Percentiles rank a stretch among this genome's conserved stretches.
Evolutionary conservation across 768 basidiomycete species (phyloP).

Genomic region (Boletus pseudo-olivaceus): DNA sequence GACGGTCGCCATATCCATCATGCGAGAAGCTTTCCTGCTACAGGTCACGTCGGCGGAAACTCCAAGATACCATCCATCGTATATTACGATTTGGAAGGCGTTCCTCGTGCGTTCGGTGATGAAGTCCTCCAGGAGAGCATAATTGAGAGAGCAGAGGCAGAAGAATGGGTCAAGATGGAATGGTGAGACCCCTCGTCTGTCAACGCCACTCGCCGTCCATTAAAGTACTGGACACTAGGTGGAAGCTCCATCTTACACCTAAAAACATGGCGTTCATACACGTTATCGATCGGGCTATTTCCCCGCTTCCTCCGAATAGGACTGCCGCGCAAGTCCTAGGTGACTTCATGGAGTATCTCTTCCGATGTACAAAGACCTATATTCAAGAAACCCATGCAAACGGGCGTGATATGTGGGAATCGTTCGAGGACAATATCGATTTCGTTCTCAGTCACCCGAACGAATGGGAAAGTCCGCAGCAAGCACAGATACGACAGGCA

Average conservation of each 20-base stretch:
- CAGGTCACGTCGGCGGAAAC: conserved; percentile 42
- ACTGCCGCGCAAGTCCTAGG: conserved; percentile 42
- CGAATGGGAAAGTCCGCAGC: conserved; percentile 46
- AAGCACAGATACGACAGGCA: conserved; percentile 42
- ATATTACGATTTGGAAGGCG: conserved; percentile 43
- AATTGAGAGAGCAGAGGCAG: conserved; percentile 39
- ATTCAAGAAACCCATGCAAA: conserved; percentile 45
- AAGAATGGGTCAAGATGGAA: conserved; percentile 29
- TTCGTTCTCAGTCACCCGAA: conserved; percentile 48
- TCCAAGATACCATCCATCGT: conserved; percentile 50
- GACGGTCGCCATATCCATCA: not conserved
- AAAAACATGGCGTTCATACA: conserved; percentile 18
- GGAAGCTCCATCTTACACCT: conserved; percentile 36
- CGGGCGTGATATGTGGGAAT: conserved; percentile 40
- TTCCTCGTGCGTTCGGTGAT: conserved; percentile 41
- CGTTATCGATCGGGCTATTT: conserved; percentile 33
- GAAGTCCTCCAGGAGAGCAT: conserved; percentile 41
- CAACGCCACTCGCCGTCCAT: not conserved
- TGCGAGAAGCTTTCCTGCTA: conserved; percentile 42
- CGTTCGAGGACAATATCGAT: conserved; percentile 39
- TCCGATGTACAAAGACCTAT: conserved; percentile 39
- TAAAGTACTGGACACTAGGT: conserved; percentile 22
- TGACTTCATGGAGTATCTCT: conserved; percentile 49
- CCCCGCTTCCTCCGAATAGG: conserved; percentile 41
- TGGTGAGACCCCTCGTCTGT: conserved; percentile 19